phyloP scores from a whole-genome alignment of 805 yeast genomes.

The Wickerhamiella occidentalis region DNA sequence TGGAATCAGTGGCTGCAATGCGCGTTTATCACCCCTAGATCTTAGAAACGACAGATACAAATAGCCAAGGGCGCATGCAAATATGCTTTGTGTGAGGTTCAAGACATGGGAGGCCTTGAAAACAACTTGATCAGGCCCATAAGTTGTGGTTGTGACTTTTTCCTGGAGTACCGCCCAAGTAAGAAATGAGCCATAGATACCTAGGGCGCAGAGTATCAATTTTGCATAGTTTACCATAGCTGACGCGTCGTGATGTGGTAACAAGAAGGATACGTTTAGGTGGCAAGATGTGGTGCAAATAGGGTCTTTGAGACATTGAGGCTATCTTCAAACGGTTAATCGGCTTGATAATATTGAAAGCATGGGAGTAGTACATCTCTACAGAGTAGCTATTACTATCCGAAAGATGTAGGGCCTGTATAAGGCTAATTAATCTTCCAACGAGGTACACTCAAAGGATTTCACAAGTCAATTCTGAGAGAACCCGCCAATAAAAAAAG shows the following conservation, averaged over 20 bases:
- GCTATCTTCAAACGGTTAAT: too few species aligned
- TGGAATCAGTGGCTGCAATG: conserved; percentile 14
- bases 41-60: conserved; percentile 35
- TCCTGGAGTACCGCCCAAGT: conserved; percentile 93
- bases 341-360: too few species aligned
- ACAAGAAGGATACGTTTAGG: too few species aligned
- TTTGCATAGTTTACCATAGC: not conserved
- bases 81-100: conserved; percentile 57
- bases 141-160: conserved; percentile 63
- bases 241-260: not conserved
- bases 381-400: too few species aligned
- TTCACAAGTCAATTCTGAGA: too few species aligned
- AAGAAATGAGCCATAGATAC: conserved; percentile 76
- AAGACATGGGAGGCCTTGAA: conserved; percentile 74
- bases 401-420: too few species aligned
- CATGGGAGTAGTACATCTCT: too few species aligned
- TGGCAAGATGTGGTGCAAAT: too few species aligned
- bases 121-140: conserved; percentile 41
- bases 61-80: conserved; percentile 61
- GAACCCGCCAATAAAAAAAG: too few species aligned
- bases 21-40: conserved; percentile 26
- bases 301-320: too few species aligned
- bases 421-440: too few species aligned
- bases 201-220: conserved; percentile 33
- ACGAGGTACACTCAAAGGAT: too few species aligned